These are phyloP conservation scores for Quercus wislizeni DNA, from an alignment of 306 rosid species.

Conservation along the genomic window DNA sequence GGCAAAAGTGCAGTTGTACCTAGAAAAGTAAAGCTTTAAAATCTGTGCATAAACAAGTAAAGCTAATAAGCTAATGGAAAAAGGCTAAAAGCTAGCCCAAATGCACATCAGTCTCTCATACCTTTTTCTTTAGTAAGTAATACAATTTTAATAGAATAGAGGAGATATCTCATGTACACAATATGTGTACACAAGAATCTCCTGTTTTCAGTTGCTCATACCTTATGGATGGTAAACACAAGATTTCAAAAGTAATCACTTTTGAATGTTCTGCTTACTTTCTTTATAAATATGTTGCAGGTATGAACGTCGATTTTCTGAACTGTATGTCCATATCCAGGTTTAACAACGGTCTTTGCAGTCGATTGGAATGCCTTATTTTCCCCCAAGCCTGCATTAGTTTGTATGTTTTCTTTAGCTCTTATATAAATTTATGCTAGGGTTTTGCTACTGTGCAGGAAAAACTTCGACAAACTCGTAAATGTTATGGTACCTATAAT, in stretches of 20 bases:
- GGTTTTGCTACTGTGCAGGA: slow-evolving; percentile 42
- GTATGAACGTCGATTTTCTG: slow-evolving; percentile 72
- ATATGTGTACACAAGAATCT: too few relatives aligned
- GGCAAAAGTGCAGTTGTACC: too few relatives aligned
- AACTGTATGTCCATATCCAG: slow-evolving; percentile 74
- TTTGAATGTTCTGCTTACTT: neutral
- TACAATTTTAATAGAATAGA: too few relatives aligned
- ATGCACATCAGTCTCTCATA: neutral
- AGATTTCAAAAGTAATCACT: neutral
- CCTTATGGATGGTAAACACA: neutral
- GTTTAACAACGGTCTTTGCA: slow-evolving; percentile 25
- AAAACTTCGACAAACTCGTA: slow-evolving; percentile 75
- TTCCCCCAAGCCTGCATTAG: neutral
- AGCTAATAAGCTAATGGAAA: too few relatives aligned
- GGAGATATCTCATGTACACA: too few relatives aligned
- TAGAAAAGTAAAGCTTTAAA: too few relatives aligned
- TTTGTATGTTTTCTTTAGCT: slow-evolving; percentile 8
- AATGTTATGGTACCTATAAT: slow-evolving; percentile 79
- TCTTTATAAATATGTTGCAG: slow-evolving; percentile 34
- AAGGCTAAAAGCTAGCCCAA: too few relatives aligned
- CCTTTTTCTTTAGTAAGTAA: neutral
- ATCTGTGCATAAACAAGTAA: too few relatives aligned
- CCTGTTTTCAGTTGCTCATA: neutral
- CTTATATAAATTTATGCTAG: slow-evolving; percentile 3
- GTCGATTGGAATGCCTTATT: slow-evolving; percentile 6